phyloP scores from a whole-genome alignment of 2,329 filamentous ascomycete species.

The Xylariales sp. region DNA sequence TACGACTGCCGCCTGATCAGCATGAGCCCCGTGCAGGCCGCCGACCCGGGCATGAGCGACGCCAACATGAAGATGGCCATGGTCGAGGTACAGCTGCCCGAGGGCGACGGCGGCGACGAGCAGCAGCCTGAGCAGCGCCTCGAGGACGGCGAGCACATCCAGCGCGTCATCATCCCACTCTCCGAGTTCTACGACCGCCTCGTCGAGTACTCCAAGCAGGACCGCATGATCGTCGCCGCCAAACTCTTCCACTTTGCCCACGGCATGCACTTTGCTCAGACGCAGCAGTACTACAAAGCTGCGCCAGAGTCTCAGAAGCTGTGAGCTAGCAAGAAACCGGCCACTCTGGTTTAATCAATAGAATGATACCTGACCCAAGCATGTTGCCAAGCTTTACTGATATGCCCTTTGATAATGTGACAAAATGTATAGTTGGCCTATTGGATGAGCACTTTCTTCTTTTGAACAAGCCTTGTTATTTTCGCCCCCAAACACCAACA shows the following conservation, averaged over 20 bases:
- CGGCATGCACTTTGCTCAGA: conserved; percentile 46
- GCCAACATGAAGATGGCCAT: conserved; percentile 59
- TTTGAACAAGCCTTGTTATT: too few relatives aligned
- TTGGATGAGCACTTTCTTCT: too few relatives aligned
- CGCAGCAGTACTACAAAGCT: conserved; percentile 20
- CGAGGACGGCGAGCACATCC: conserved; percentile 58
- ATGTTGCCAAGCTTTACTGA: too few relatives aligned
- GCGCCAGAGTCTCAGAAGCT: neutral
- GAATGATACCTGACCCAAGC: too few relatives aligned
- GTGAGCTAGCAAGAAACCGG: neutral
- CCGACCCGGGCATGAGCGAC: conserved; percentile 53
- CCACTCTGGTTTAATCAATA: too few relatives aligned
- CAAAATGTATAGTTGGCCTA: too few relatives aligned
- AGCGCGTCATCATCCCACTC: conserved; percentile 54
- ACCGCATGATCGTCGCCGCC: conserved; percentile 48
- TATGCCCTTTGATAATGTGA: too few relatives aligned
- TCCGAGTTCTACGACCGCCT: conserved; percentile 51
- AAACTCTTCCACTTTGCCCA: conserved; percentile 59
- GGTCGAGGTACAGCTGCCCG: conserved; percentile 50
- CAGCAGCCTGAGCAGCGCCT: conserved; percentile 50
- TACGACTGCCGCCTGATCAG: conserved; percentile 45
- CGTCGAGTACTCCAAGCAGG: conserved; percentile 38
- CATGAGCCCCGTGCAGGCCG: conserved; percentile 49
- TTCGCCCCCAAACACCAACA: too few relatives aligned
- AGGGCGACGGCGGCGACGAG: too few relatives aligned